Evolutionary conservation across 2,329 filamentous ascomycete species (phyloP).

Genomic region (Penicillium nordicum): DNA sequence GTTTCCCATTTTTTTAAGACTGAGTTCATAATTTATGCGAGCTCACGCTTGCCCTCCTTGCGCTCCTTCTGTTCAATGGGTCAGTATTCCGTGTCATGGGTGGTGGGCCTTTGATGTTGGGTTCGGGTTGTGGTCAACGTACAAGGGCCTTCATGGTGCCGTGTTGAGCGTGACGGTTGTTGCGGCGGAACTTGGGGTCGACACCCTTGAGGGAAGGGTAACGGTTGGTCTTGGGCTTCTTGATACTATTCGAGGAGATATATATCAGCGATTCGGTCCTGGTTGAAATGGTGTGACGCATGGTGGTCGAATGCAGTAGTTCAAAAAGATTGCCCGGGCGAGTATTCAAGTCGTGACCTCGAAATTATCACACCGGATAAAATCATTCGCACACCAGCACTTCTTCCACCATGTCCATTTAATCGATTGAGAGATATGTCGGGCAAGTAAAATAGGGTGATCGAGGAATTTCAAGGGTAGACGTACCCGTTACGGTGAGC

Average conservation of each 20-base stretch:
- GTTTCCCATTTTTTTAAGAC: slow-evolving; percentile 31
- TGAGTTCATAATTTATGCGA: slow-evolving; percentile 58
- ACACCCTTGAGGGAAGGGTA: slow-evolving; percentile 98
- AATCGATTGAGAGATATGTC: background rate
- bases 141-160: slow-evolving; percentile 98
- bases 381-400: background rate
- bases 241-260: slow-evolving; percentile 67
- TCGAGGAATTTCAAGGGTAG: slow-evolving; percentile 15
- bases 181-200: slow-evolving; percentile 99
- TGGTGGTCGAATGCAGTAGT: slow-evolving; percentile 1
- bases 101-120: background rate
- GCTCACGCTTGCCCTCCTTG: slow-evolving; percentile 90
- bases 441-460: background rate
- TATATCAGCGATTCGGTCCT: slow-evolving; percentile 25
- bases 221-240: slow-evolving; percentile 99
- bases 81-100: slow-evolving; percentile 28
- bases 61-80: slow-evolving; percentile 76
- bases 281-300: background rate
- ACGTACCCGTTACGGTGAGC: slow-evolving; percentile 98
- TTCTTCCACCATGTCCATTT: background rate
- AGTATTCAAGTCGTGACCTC: slow-evolving; percentile 3
- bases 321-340: background rate
- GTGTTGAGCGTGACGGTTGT: slow-evolving; percentile 99
- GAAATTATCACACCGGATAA: background rate
- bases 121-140: slow-evolving; percentile 44